Evolutionary conservation across 2,329 filamentous ascomycete species (phyloP), one percentile per base, ranked within the genome.

Genomic region (Ascocoryne sarcoides): DNA sequence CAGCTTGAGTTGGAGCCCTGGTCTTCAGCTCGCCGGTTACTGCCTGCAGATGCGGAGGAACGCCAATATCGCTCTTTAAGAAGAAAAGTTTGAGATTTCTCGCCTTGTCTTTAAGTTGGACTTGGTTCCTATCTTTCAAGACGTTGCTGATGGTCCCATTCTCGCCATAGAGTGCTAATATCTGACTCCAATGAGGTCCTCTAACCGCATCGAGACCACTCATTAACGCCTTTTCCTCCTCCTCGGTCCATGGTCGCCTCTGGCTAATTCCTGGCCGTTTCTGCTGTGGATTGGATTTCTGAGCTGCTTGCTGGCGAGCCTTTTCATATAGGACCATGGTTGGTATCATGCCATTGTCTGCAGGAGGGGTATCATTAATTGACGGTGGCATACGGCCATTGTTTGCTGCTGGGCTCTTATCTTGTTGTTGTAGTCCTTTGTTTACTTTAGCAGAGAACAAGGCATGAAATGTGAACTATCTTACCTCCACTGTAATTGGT

Each of bases 151-250:
- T 76, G 0, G 81, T 83, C 4, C 88, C 88, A 31, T 82, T 83
- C 0, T 77, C 73, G 0, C 88, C 88, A 58, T 90, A 94, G 31
- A 94, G 73, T 2, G 81, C 81, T 10, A 95, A 68, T 34, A 95
- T 95, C 58, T 94, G 87, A 51, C 84, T 90, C 88, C 88, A 95
- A 55, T 95, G 87, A 14, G 88, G 88, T 0, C 88, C 88, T 58
- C 89, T 88, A 34, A 95, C 88, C 59, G 83, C 78, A 56, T 93
- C 88, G 3, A 95, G 74, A 1, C 88, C 88, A 36, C 83, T 77
- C 82, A 95, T 90, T 14, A 95, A 69, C 0, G 88, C 87, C 60
- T 88, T 87, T 58, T 95, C 88, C 62, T 95, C 88, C 48, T 92
- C 85, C 3, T 83, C 79, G 1, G 82, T 86, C 88, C 88, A 95